Base-by-base conservation (phyloP, 1,139 yeast species). In the Groenewaldozyma sp. region DNA sequence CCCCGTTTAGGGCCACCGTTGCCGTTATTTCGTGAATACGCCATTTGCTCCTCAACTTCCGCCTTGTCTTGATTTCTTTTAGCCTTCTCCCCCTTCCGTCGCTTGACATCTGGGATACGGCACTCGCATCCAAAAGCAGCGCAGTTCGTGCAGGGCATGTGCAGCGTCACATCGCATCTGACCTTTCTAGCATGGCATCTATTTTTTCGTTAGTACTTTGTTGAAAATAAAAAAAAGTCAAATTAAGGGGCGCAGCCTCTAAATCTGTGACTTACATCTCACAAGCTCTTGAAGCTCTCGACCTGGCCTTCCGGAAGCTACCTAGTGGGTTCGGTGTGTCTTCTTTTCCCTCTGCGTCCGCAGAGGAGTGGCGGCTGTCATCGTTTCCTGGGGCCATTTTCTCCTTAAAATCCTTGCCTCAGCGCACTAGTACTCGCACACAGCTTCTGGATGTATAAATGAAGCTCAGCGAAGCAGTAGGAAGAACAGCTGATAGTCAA, bases 121-220 rank as follows among this genome's bases (percentile, higher is more conserved):
- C 88, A 80, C 46, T 78, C 86, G 56, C 84, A 77, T 2, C 83
- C 82, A 61, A 80, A 80, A 1, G 87, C 82, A 37, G 78, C 71
- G 55, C 88, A 80, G 57, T 80, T 80, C 62, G 87, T 78, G 55
- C 88, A 80, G 2, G 88, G 88, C 51, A 78, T 76, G 51, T 78
- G 82, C 37, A 76, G 74, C 44, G 65, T 78, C 67, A 74, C 87
- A 49, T 74, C 78, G 54, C 80, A 78, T 26, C 88, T 68, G 13
- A 79, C 88, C 55, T 80, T 80, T 32, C 88, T 62, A n/a, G 79
- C 70, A 41, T 82, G 76, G 57, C 88, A 80, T 24, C 59, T 56
- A 37, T 17, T n/a, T n/a, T n/a, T n/a, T n/a, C n/a, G n/a, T n/a
- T n/a, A 21, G 7, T 21, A 19, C 43, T 43, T 40, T 39, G 43